Percentiles rank a stretch among this genome's conserved stretches.
Conservation (phyloP, 2,329 filamentous ascomycete genomes). For the Aspergillus sp. region DNA sequence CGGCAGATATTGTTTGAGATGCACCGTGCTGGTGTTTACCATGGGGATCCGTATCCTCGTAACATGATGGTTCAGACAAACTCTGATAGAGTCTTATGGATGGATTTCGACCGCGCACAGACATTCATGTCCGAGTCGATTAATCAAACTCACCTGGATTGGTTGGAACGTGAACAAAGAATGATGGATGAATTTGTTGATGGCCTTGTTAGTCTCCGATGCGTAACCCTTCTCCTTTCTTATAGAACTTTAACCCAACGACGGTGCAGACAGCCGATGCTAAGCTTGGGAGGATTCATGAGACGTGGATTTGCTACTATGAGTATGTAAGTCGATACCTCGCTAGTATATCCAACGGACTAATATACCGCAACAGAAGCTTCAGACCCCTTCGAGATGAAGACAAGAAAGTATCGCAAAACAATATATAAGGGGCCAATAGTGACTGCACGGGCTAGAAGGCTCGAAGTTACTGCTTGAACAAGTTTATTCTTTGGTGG, state of each 20-base stretch:
- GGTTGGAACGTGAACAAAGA: background rate
- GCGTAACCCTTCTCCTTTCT: background rate
- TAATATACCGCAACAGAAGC: background rate
- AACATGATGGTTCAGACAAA: background rate
- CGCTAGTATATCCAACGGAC: background rate
- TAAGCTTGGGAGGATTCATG: background rate
- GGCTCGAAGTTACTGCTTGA: too few species aligned
- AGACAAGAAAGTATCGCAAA: background rate
- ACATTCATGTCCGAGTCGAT: background rate
- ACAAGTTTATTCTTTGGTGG: too few species aligned
- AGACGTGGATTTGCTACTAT: background rate
- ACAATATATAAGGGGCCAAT: too few species aligned
- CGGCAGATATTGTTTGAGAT: background rate
- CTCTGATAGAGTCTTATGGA: background rate
- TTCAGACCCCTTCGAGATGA: background rate
- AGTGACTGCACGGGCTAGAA: too few species aligned
- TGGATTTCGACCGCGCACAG: background rate
- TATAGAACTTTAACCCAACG: background rate
- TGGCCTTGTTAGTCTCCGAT: background rate
- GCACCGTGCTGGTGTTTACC: background rate
- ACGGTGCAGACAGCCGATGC: background rate
- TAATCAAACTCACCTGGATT: background rate
- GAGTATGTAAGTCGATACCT: background rate
- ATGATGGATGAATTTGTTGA: background rate
- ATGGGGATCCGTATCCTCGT: background rate